Evolutionary conservation across 2,329 filamentous ascomycete species (phyloP).

Genomic region (Echinosphaeria canescens): DNA sequence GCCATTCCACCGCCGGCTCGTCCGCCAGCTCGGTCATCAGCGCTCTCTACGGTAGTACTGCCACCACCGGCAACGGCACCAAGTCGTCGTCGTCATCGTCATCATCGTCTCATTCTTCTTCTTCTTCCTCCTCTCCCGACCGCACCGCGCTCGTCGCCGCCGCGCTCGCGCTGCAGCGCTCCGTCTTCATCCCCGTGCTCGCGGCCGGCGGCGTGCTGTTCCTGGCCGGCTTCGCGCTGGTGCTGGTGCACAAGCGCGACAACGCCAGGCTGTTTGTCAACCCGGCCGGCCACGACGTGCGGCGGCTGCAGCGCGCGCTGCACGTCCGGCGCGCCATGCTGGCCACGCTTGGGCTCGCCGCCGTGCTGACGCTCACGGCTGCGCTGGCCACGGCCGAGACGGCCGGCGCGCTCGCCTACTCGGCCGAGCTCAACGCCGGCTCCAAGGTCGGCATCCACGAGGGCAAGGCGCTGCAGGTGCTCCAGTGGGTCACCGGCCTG

Average conservation of each 20-base stretch:
- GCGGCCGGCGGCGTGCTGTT: slow-evolving; percentile 6
- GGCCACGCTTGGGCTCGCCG: slow-evolving; percentile 4
- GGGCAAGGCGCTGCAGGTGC: slow-evolving; percentile 7
- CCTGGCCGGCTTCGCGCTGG: slow-evolving; percentile 3
- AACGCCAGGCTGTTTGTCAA: no score
- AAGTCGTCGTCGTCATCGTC: not conserved
- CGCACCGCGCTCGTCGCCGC: slow-evolving; percentile 5
- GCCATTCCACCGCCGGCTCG: slow-evolving; percentile 4
- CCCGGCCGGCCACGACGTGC: slow-evolving; percentile 2
- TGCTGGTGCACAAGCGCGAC: slow-evolving; percentile 5
- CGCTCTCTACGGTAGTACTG: slow-evolving; percentile 5
- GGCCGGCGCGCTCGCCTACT: slow-evolving; percentile 5
- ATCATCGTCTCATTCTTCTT: slow-evolving; percentile 1
- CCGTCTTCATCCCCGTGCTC: slow-evolving; percentile 6
- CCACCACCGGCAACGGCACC: slow-evolving; percentile 1
- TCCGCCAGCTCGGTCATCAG: slow-evolving; percentile 3
- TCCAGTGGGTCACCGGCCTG: slow-evolving; percentile 9
- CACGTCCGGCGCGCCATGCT: slow-evolving; percentile 5
- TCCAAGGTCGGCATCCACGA: slow-evolving; percentile 4
- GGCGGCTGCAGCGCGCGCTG: slow-evolving; percentile 1
- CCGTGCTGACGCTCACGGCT: slow-evolving; percentile 5
- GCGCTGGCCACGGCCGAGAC: slow-evolving; percentile 6
- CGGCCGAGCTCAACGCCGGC: slow-evolving; percentile 2
- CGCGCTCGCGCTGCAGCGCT: slow-evolving; percentile 6
- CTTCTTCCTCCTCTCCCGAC: slow-evolving; percentile 1